These are phyloP conservation scores for Bryum argenteum DNA, from an alignment of 225 moss, liverwort and hornwort species.

Conservation along the genomic window DNA sequence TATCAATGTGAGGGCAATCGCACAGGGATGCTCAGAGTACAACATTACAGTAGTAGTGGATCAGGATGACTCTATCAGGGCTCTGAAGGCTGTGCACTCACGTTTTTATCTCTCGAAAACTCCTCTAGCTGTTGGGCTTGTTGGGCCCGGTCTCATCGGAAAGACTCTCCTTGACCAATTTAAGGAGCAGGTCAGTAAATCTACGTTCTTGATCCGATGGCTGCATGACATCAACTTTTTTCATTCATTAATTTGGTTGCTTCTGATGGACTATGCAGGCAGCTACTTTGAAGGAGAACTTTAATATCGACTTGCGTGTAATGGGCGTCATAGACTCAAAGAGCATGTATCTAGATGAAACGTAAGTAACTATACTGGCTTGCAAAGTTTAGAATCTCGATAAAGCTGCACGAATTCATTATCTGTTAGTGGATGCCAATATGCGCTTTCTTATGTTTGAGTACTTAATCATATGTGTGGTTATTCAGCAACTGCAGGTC, in stretches of 20 bases:
- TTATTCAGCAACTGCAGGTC: background rate
- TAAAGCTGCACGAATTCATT: background rate
- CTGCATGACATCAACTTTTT: background rate
- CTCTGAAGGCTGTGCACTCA: conserved; percentile 96
- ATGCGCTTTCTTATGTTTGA: too few species aligned
- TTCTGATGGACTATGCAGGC: conserved; percentile 40
- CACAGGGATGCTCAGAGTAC: conserved; percentile 99
- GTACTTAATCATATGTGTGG: background rate
- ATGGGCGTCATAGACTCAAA: conserved; percentile 84
- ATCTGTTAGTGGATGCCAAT: too few species aligned
- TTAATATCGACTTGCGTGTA: conserved; percentile 87
- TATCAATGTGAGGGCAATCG: conserved; percentile 98
- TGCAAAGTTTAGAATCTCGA: background rate
- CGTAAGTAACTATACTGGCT: conserved; percentile 48
- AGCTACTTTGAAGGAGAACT: conserved; percentile 72
- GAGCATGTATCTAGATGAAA: conserved; percentile 79
- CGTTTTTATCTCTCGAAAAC: conserved; percentile 97
- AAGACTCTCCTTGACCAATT: conserved; percentile 90
- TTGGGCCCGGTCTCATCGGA: conserved; percentile 95
- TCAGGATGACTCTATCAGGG: conserved; percentile 84
- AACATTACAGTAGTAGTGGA: conserved; percentile 96
- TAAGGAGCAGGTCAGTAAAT: conserved; percentile 69
- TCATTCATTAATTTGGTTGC: too few species aligned
- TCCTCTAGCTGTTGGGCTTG: conserved; percentile 91
- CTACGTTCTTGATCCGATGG: conserved; percentile 7